Conservation (phyloP, 140 eudicot genomes). For the Bidens hawaiensis region DNA sequence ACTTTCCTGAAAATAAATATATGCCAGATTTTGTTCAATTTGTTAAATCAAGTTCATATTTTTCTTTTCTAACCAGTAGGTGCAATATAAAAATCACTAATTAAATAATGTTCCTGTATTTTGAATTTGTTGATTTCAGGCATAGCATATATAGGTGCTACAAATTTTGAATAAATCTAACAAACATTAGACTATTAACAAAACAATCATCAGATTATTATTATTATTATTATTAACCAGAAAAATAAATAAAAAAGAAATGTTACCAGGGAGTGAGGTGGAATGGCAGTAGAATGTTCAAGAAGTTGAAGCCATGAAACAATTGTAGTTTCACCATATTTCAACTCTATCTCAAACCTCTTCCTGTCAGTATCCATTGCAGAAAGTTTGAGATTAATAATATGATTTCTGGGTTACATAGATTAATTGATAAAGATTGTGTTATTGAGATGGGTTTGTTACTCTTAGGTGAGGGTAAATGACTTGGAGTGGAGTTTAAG, state of each 20-base stretch:
- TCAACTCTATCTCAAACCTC: conserved; percentile 22
- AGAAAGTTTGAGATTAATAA: background rate
- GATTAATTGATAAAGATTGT: background rate
- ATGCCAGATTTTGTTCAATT: conserved; percentile 1
- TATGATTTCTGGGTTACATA: background rate
- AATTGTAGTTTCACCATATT: conserved; percentile 23
- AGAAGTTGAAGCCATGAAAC: conserved; percentile 29
- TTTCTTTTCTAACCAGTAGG: background rate
- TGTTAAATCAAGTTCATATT: background rate
- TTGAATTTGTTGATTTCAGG: background rate
- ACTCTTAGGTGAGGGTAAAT: no score
- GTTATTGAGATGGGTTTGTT: background rate
- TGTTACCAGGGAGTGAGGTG: conserved; percentile 17
- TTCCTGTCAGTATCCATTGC: conserved; percentile 14
- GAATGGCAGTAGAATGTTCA: conserved; percentile 16
- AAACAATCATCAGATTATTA: background rate
- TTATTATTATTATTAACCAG: background rate
- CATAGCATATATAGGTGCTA: background rate
- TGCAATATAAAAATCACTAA: background rate
- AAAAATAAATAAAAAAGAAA: background rate
- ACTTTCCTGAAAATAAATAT: background rate
- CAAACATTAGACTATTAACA: background rate
- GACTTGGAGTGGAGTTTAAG: no score
- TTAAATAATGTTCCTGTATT: background rate
- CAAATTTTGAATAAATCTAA: conserved; percentile 10